Evolutionary conservation across 2,329 filamentous ascomycete species (phyloP).

Genomic region (Fusarium tupiense): DNA sequence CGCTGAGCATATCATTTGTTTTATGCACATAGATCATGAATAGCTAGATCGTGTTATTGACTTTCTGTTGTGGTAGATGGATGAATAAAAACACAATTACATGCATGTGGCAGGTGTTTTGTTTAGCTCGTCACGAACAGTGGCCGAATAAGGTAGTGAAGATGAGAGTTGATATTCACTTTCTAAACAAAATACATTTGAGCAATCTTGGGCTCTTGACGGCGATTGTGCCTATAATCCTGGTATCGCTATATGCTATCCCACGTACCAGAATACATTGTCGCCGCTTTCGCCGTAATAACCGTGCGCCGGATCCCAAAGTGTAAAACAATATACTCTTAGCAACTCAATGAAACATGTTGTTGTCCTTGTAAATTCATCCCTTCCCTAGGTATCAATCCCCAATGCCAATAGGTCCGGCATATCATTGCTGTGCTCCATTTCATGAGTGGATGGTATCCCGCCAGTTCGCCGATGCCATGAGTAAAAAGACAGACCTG

Average conservation of each 20-base stretch:
- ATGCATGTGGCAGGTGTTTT: background rate
- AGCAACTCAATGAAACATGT: slow-evolving; percentile 12
- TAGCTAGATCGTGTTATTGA: slow-evolving; percentile 1
- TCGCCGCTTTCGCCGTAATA: slow-evolving; percentile 17
- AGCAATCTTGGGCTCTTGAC: slow-evolving; percentile 18
- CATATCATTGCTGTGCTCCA: slow-evolving; percentile 14
- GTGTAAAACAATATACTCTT: background rate
- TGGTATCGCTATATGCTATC: background rate
- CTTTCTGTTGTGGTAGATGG: slow-evolving; percentile 13
- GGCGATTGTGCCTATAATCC: slow-evolving; percentile 3
- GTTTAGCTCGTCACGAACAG: background rate
- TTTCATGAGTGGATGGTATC: slow-evolving; percentile 24
- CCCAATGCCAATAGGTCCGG: slow-evolving; percentile 5
- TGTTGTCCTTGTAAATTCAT: background rate
- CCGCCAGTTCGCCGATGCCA: slow-evolving; percentile 41
- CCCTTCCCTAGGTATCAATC: slow-evolving; percentile 26
- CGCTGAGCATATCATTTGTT: slow-evolving; percentile 25
- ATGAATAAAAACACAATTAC: background rate
- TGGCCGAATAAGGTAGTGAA: background rate
- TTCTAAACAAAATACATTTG: slow-evolving; percentile 5
- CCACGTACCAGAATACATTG: slow-evolving; percentile 7
- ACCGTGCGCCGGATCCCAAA: background rate
- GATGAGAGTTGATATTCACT: slow-evolving; percentile 10
- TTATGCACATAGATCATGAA: slow-evolving; percentile 16
- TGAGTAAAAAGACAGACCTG: slow-evolving; percentile 39